These are phyloP conservation scores for Blumeriella jaapii DNA, from an alignment of 2,329 filamentous ascomycete genomes.

Conservation along the genomic window DNA sequence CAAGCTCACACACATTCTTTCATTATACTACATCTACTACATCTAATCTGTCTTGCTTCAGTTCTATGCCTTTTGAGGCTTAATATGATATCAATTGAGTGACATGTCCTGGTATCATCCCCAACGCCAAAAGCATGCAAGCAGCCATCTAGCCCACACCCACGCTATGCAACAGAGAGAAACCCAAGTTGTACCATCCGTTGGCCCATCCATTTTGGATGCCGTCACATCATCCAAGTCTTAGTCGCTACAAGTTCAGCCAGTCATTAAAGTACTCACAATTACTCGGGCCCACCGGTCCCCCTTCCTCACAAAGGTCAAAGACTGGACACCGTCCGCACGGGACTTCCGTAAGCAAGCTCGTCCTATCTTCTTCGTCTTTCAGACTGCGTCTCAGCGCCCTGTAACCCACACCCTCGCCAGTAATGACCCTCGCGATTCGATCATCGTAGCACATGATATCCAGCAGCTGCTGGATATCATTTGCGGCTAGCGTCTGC, in stretches of 20 bases:
- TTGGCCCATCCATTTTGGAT: background rate
- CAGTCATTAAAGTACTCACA: slow-evolving; percentile 89
- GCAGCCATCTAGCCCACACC: slow-evolving; percentile 9
- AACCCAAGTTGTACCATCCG: slow-evolving; percentile 4
- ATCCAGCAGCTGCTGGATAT: slow-evolving; percentile 77
- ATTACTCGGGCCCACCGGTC: slow-evolving; percentile 77
- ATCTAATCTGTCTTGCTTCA: no score
- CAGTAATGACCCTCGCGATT: slow-evolving; percentile 48
- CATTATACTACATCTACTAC: background rate
- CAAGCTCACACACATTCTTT: background rate
- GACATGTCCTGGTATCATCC: slow-evolving; percentile 23
- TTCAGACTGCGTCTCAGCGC: slow-evolving; percentile 23
- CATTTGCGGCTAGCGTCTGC: slow-evolving; percentile 56
- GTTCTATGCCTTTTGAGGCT: no score
- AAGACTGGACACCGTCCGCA: slow-evolving; percentile 91
- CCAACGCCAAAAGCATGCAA: slow-evolving; percentile 21
- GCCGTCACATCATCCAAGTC: background rate
- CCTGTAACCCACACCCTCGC: slow-evolving; percentile 27
- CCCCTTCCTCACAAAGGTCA: slow-evolving; percentile 80
- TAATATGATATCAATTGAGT: no score
- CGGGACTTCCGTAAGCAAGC: slow-evolving; percentile 65
- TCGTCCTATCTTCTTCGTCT: slow-evolving; percentile 32
- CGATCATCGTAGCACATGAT: slow-evolving; percentile 83
- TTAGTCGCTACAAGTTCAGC: slow-evolving; percentile 51
- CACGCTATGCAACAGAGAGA: slow-evolving; percentile 24